Evolutionary conservation across 768 basidiomycete genomes (phyloP).

Genomic region (Baorangia bicolor): DNA sequence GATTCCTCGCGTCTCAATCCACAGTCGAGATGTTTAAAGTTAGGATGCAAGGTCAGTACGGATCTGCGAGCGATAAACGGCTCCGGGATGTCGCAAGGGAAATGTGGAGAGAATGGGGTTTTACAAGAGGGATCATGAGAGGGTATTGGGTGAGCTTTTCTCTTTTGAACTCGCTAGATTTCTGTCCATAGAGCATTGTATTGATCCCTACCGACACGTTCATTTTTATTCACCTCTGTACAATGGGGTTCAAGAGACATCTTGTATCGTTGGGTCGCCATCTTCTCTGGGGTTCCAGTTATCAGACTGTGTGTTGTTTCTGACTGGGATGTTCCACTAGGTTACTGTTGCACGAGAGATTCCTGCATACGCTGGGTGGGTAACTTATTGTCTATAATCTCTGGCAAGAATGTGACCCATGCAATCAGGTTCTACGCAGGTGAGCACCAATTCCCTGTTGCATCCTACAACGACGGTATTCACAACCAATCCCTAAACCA

Average conservation of each 20-base stretch:
- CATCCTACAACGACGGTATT: not conserved
- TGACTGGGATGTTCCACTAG: constrained; percentile 38
- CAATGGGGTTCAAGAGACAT: not conserved
- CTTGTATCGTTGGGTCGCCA: not conserved
- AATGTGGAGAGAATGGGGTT: constrained; percentile 87
- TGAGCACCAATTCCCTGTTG: constrained; percentile 16
- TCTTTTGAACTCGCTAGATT: constrained; percentile 8
- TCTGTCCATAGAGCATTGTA: not conserved
- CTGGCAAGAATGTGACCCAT: not conserved
- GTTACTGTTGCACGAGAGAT: constrained; percentile 91
- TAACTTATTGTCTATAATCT: not conserved
- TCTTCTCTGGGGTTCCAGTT: not conserved
- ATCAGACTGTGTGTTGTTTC: not conserved
- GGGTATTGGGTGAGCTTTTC: constrained; percentile 82
- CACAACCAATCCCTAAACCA: not conserved
- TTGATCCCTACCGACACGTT: not conserved
- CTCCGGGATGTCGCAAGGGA: constrained; percentile 70
- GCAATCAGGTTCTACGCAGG: constrained; percentile 64
- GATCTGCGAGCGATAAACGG: constrained; percentile 72
- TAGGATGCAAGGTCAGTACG: constrained; percentile 96
- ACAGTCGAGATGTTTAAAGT: constrained; percentile 98
- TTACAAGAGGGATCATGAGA: constrained; percentile 87
- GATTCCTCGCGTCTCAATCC: not conserved
- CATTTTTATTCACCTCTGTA: not conserved
- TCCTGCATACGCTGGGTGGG: constrained; percentile 86